Evolutionary conservation across 345 rosid genomes (phyloP).

Genomic region (Dipteronia sinensis): DNA sequence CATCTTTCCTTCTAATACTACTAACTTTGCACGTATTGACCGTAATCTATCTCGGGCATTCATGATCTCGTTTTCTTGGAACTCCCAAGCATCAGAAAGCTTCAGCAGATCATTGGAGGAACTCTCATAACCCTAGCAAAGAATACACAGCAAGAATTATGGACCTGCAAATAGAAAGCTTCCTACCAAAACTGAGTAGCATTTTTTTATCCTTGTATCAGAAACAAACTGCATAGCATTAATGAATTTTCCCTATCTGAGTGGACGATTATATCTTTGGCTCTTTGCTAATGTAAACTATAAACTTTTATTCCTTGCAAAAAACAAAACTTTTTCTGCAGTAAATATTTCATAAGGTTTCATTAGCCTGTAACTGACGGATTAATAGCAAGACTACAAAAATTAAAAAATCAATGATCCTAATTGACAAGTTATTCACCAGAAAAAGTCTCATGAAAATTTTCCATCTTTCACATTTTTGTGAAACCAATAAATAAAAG

Average conservation of each 20-base stretch:
- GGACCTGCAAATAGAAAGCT: not conserved
- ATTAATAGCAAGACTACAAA: slow-evolving; percentile 10
- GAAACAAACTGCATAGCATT: not conserved
- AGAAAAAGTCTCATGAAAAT: not conserved
- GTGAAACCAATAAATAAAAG: slow-evolving; percentile 1
- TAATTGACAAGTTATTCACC: not conserved
- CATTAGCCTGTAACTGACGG: not conserved
- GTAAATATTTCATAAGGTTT: not conserved
- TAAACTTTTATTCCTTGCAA: not conserved
- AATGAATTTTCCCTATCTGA: slow-evolving; percentile 14
- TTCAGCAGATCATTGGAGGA: slow-evolving; percentile 41
- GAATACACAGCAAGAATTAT: slow-evolving; percentile 12
- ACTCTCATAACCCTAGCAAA: slow-evolving; percentile 39
- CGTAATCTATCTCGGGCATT: slow-evolving; percentile 68
- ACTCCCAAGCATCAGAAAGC: slow-evolving; percentile 86
- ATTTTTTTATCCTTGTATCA: not conserved
- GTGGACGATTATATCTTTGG: not conserved
- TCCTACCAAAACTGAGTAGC: not conserved
- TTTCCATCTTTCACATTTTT: not conserved
- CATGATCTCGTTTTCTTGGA: slow-evolving; percentile 76
- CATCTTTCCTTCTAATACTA: slow-evolving; percentile 90
- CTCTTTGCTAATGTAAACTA: not conserved
- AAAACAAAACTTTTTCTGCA: not conserved
- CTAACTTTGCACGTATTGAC: slow-evolving; percentile 79
- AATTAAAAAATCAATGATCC: not conserved